Base-by-base conservation (phyloP, 768 basidiomycete species). In the Kwoniella dendrophila region DNA sequence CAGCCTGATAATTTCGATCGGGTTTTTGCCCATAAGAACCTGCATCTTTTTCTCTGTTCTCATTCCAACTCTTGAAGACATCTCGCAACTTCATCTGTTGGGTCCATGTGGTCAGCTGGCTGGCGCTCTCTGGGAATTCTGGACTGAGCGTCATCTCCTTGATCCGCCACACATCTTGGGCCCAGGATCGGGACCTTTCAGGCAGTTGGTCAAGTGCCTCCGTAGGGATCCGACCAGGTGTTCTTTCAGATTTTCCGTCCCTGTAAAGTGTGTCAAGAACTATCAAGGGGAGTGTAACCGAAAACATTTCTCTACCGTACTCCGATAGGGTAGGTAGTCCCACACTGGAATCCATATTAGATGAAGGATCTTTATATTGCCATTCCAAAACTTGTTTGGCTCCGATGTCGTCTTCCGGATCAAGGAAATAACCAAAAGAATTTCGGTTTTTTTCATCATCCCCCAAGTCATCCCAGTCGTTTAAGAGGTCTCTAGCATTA, bases 191-290 rank as follows among this genome's bases (percentile, higher is more conserved):
- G 0, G 2, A n/a, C 2, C n/a, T 44, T 11, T 44, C 22, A 18
- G 43, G 43, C 0, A 44, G 0, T 20, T 20, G n/a, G 20, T 24
- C 43, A 0, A 1, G 6, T 0, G 43, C 43, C 24, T 44, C 22
- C 6, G 43, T 11, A 20, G 43, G 43, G 0, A 44, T n/a, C 0
- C 20, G 18, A n/a, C 20, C 24, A 0, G 24, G 11, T 10, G 2
- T 0, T 0, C 11, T 0, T 10, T 1, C 43, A 0, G 18, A 2
- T 2, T 10, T 0, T 11, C 0, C 24, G n/a, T 24, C 43, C 16
- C 11, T 0, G 12, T 44, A 44, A 10, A 44, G 3, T 0, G 20
- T 18, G 24, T 44, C 14, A 20, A 20, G 43, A 1, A 40, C 38
- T 20, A 14, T 44, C 24, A n/a, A 10, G 11, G 43, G 11, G 14